Conservation (phyloP, 2,329 filamentous ascomycete species). For the Colletotrichum noveboracense region DNA sequence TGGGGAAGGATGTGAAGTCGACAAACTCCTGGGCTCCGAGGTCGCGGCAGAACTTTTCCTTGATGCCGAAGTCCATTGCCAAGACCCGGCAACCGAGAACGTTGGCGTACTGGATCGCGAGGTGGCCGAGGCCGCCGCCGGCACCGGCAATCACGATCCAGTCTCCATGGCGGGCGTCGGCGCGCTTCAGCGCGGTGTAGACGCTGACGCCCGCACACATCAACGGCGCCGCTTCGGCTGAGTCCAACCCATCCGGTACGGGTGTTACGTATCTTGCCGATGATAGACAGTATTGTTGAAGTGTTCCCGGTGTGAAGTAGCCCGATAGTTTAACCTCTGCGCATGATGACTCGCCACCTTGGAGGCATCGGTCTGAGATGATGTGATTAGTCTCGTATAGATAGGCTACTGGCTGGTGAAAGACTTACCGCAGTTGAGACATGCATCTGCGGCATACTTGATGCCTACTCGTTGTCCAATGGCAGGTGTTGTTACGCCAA, state of each 20-base stretch:
- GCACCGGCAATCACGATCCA: conserved; percentile 33
- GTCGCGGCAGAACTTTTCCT: conserved; percentile 26
- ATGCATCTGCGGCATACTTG: conserved; percentile 27
- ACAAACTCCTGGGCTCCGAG: conserved; percentile 31
- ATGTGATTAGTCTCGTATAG: not conserved
- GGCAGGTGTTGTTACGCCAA: conserved; percentile 16
- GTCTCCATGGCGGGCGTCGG: conserved; percentile 25
- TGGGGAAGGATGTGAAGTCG: conserved; percentile 25
- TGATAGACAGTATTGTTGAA: conserved; percentile 27
- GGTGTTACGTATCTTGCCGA: conserved; percentile 47
- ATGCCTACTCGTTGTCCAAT: conserved; percentile 24
- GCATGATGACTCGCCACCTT: conserved; percentile 26
- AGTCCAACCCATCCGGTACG: conserved; percentile 39
- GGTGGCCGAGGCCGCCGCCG: conserved; percentile 33
- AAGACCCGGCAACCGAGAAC: conserved; percentile 32
- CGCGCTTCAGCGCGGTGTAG: conserved; percentile 57
- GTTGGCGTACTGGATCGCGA: conserved; percentile 34
- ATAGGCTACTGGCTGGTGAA: accelerated
- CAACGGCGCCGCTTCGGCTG: conserved; percentile 58
- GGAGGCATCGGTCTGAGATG: conserved; percentile 23
- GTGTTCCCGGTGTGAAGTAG: conserved; percentile 29
- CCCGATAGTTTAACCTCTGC: conserved; percentile 26
- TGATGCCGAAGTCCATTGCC: conserved; percentile 30
- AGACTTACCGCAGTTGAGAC: conserved; percentile 23
- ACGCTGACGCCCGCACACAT: conserved; percentile 72